These are phyloP conservation scores for Micromonas pusilla DNA, from an alignment of 139 green algal genomes.

Conservation along the genomic window DNA sequence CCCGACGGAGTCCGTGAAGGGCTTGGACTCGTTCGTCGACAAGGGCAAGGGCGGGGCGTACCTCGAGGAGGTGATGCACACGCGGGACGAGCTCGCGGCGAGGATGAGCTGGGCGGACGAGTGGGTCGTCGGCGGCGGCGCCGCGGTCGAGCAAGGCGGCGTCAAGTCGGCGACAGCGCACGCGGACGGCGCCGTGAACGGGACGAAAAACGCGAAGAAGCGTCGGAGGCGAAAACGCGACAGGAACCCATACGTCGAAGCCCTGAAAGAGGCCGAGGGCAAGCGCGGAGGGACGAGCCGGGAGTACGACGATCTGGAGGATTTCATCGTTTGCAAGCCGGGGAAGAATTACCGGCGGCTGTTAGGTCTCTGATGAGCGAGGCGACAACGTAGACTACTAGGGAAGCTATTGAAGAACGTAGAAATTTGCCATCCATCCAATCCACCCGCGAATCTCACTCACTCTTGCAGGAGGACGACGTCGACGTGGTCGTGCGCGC, in stretches of 20 bases:
- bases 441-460: too few relatives aligned
- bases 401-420: not conserved
- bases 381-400: not conserved
- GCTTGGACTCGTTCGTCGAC: not conserved
- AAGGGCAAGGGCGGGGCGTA: not conserved
- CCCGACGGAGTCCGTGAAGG: not conserved
- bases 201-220: too few relatives aligned
- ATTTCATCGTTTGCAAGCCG: constrained; percentile 25
- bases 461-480: constrained; percentile 38
- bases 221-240: not conserved
- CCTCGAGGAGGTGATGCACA: not conserved
- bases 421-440: not conserved
- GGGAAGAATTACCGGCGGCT: constrained; percentile 7
- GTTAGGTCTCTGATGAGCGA: not conserved
- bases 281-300: not conserved
- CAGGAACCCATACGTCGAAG: not conserved
- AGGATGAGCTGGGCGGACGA: not conserved
- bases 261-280: not conserved
- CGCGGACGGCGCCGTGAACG: too few relatives aligned
- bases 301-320: constrained; percentile 16
- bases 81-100: not conserved
- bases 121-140: too few relatives aligned
- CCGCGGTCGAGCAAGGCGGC: too few relatives aligned
- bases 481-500: constrained; percentile 42
- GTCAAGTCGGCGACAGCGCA: too few relatives aligned